These are phyloP conservation scores for Gossypium raimondii DNA, from an alignment of 345 rosid species.

Conservation along the genomic window DNA sequence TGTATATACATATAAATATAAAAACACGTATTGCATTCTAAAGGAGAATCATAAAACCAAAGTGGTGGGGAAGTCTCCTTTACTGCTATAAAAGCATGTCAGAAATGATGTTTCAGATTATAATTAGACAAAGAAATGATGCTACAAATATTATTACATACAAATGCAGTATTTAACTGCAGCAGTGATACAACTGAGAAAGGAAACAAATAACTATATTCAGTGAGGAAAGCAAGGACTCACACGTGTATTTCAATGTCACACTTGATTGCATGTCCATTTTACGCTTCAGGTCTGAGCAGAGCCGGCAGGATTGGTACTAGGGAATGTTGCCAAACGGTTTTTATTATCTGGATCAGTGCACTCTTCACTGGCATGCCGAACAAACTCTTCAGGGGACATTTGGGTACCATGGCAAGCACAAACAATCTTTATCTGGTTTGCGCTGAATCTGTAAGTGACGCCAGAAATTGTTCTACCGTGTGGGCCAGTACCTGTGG, in stretches of 20 bases:
- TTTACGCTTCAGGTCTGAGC: constrained; percentile 55
- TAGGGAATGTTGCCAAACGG: constrained; percentile 42
- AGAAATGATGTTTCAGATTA: constrained; percentile 15
- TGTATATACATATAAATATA: too few species aligned
- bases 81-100: background rate
- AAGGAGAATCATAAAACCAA: too few species aligned
- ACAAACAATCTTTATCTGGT: constrained; percentile 80
- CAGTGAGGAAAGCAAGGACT: constrained; percentile 4
- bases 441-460: constrained; percentile 64
- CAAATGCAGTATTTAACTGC: constrained; percentile 23
- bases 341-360: constrained; percentile 42
- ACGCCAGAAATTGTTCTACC: constrained; percentile 94
- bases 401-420: constrained; percentile 88
- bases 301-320: constrained; percentile 62
- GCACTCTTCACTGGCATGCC: constrained; percentile 76
- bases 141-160: constrained; percentile 23
- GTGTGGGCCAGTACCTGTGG: constrained; percentile 76
- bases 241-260: background rate
- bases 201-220: background rate
- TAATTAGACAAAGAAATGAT: constrained; percentile 15
- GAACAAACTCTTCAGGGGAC: constrained; percentile 89
- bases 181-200: constrained; percentile 12
- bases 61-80: too few species aligned
- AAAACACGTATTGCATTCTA: too few species aligned
- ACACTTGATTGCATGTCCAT: constrained; percentile 1